A percentile compares a stretch with the other conserved stretches of the same genome.
phyloP scores from a whole-genome alignment of 768 basidiomycete genomes.

The Russula griseocarnosa region DNA sequence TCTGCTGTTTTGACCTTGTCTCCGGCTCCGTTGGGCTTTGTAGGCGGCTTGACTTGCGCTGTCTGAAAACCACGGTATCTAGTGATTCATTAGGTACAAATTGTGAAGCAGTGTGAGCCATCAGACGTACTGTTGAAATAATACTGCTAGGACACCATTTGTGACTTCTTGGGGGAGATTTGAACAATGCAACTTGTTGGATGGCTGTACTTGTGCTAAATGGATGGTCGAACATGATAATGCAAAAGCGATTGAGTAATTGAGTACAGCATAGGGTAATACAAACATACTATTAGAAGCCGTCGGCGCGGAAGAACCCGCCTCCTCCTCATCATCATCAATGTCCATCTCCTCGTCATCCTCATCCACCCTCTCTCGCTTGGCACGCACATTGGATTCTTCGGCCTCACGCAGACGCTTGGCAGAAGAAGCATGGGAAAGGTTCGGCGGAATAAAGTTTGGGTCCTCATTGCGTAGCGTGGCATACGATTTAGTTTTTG shows the following conservation, averaged over 20 bases:
- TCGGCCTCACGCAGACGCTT: conserved; percentile 67
- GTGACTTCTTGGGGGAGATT: conserved; percentile 91
- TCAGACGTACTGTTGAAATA: conserved; percentile 83
- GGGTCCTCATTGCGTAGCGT: conserved; percentile 77
- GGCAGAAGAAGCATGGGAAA: conserved; percentile 51
- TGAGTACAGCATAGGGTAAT: conserved; percentile 6
- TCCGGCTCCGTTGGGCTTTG: conserved; percentile 60
- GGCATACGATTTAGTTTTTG: conserved; percentile 84
- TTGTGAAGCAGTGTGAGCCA: background rate
- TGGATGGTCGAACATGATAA: conserved; percentile 32
- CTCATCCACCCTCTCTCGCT: conserved; percentile 49
- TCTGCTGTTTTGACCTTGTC: conserved; percentile 75
- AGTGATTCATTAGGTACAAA: background rate
- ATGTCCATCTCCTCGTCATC: conserved; percentile 94
- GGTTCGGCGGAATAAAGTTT: conserved; percentile 68
- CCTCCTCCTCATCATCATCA: conserved; percentile 86
- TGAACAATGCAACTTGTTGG: conserved; percentile 54
- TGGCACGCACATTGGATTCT: conserved; percentile 51
- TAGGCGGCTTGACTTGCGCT: conserved; percentile 65
- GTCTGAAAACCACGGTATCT: conserved; percentile 84
- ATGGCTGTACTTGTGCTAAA: conserved; percentile 48
- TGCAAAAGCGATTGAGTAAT: conserved; percentile 13
- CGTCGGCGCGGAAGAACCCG: conserved; percentile 30
- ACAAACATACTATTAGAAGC: conserved; percentile 46
- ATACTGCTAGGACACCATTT: conserved; percentile 75